These are phyloP conservation scores for Oldenlandia corymbosa DNA, from an alignment of 257 asterid species.

Conservation along the genomic window DNA sequence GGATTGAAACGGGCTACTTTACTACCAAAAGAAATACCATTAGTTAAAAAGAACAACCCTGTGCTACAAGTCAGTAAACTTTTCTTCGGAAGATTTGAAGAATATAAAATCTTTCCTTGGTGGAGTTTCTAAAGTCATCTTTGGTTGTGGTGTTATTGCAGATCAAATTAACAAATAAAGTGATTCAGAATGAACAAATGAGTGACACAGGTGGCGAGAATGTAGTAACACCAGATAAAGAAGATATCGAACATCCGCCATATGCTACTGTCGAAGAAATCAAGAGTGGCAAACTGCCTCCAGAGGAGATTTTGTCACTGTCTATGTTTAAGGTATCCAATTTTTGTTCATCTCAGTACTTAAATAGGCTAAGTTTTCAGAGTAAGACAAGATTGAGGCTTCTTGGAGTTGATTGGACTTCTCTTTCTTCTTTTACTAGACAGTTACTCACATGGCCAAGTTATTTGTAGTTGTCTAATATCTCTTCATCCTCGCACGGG, in stretches of 20 bases:
- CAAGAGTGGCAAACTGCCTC: conserved; percentile 70
- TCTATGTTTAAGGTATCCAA: conserved; percentile 80
- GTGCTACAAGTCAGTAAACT: conserved; percentile 55
- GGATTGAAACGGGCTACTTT: conserved; percentile 70
- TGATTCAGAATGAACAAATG: conserved; percentile 39
- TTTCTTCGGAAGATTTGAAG: conserved; percentile 8
- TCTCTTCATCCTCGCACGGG: neutral
- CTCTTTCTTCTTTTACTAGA: conserved; percentile 1
- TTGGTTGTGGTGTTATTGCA: conserved; percentile 32
- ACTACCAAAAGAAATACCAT: conserved; percentile 80
- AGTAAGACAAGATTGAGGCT: neutral
- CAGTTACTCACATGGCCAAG: neutral
- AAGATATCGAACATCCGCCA: conserved; percentile 32
- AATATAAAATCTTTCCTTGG: conserved; percentile 2
- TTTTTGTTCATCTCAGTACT: neutral
- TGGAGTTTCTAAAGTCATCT: conserved; percentile 2
- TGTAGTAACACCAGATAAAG: conserved; percentile 29
- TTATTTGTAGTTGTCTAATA: neutral
- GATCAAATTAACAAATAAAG: conserved; percentile 80
- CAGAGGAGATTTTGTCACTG: conserved; percentile 85
- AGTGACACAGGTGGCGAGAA: conserved; percentile 31
- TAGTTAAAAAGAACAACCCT: conserved; percentile 64
- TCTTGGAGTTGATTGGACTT: neutral
- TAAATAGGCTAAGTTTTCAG: neutral
- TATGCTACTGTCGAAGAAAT: conserved; percentile 67